Conservation (phyloP, 2,329 filamentous ascomycete species). For the Davidsoniella neocaledoniae region DNA sequence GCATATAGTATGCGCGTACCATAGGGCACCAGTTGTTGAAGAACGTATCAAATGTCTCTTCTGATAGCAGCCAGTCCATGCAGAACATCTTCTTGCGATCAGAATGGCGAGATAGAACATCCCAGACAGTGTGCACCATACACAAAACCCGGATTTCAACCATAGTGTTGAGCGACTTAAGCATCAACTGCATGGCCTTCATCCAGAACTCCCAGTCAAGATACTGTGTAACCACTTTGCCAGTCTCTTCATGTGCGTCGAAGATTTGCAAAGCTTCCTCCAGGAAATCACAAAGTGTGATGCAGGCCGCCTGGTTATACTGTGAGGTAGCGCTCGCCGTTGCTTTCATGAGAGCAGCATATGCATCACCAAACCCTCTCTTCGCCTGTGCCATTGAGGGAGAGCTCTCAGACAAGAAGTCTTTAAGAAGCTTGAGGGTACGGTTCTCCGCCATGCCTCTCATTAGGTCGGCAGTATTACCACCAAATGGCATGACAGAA, state of each 20-base stretch:
- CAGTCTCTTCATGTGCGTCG: conserved; percentile 28
- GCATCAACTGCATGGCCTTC: conserved; percentile 59
- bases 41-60: conserved; percentile 58
- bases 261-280: conserved; percentile 61
- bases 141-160: conserved; percentile 74
- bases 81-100: conserved; percentile 54
- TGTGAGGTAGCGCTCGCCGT: conserved; percentile 59
- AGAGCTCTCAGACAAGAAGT: conserved; percentile 45
- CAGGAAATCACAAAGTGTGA: conserved; percentile 79
- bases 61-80: conserved; percentile 56
- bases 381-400: conserved; percentile 28
- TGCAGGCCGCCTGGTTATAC: conserved; percentile 70
- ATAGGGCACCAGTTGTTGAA: conserved; percentile 95
- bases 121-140: conserved; percentile 69
- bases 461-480: conserved; percentile 51
- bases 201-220: conserved; percentile 79
- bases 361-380: conserved; percentile 59
- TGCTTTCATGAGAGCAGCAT: conserved; percentile 56
- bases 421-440: conserved; percentile 63
- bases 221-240: conserved; percentile 26
- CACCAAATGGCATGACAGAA: conserved; percentile 34
- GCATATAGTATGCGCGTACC: conserved; percentile 86
- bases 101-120: conserved; percentile 47
- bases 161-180: conserved; percentile 72
- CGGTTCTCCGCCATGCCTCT: conserved; percentile 81